These are phyloP conservation scores for Xylaria acuta DNA, from an alignment of 495 filamentous ascomycete genomes.

Conservation along the genomic window DNA sequence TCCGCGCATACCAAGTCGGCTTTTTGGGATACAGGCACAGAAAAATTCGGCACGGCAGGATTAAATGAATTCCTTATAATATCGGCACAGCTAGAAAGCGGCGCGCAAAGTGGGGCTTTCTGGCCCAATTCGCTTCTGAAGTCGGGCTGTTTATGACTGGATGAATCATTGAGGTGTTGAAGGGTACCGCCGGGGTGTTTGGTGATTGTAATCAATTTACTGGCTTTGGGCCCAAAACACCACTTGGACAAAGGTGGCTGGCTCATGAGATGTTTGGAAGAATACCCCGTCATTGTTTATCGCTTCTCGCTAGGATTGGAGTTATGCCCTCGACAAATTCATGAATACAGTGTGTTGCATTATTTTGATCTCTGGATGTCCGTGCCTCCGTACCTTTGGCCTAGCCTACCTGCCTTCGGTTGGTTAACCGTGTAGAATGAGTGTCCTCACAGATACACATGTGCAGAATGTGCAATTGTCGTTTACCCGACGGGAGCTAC, in stretches of 20 bases:
- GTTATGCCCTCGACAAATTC: neutral
- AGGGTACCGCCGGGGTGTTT: neutral
- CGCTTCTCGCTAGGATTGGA: neutral
- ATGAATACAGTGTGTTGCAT: slow-evolving; percentile 19
- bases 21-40: slow-evolving; percentile 19
- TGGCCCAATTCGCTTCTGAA: neutral
- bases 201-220: neutral
- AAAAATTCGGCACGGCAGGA: slow-evolving; percentile 20
- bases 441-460: neutral
- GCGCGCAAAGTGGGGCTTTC: slow-evolving; percentile 10
- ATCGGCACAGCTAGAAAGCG: slow-evolving; percentile 25
- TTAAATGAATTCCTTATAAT: slow-evolving; percentile 8
- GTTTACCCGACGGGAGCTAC: neutral
- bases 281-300: slow-evolving; percentile 7
- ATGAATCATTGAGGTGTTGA: slow-evolving; percentile 11
- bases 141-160: slow-evolving; percentile 11
- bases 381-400: too few relatives aligned
- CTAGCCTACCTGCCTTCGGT: neutral
- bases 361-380: neutral
- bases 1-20: neutral
- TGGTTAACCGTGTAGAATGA: too few relatives aligned
- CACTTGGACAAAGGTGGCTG: slow-evolving; percentile 11
- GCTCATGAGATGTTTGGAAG: slow-evolving; percentile 20
- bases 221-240: neutral
- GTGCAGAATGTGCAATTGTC: too few relatives aligned